A percentile compares a stretch with the other conserved stretches of the same genome.
Conservation (phyloP, 1,284 basidiomycete genomes). For the Puccinia triticina region DNA sequence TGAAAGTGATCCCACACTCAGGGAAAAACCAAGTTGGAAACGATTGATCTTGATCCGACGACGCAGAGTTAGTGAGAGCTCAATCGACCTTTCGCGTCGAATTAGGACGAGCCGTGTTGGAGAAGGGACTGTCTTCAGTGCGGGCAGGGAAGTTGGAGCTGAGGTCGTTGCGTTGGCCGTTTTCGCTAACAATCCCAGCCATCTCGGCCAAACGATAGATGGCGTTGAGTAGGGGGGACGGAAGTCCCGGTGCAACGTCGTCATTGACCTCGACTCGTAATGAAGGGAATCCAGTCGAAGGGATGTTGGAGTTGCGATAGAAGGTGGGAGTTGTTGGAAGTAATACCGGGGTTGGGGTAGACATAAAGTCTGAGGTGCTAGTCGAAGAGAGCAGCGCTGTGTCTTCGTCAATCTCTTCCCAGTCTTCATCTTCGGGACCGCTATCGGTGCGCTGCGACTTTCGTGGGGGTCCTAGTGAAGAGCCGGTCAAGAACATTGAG, state of each 20-base stretch:
- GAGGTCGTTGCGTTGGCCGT: conserved; percentile 12
- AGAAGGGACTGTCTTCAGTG: neutral
- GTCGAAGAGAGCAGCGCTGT: neutral
- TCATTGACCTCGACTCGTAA: neutral
- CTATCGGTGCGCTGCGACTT: neutral
- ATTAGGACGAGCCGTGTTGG: neutral
- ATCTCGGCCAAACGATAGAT: conserved; percentile 31
- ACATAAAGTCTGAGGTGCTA: neutral
- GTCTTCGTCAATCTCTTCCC: conserved; percentile 19
- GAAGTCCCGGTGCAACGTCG: neutral
- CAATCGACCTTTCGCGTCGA: neutral
- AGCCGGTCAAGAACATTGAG: neutral
- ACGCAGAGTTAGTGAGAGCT: neutral
- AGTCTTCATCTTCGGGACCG: neutral
- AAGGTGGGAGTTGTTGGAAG: neutral
- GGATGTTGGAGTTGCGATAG: neutral
- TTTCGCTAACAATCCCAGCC: conserved; percentile 23
- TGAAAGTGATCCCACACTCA: too few species aligned
- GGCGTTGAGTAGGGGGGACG: conserved; percentile 21
- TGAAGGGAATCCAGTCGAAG: neutral
- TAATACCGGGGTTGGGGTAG: conserved; percentile 7
- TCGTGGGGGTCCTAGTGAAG: neutral
- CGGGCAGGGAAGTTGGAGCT: neutral
- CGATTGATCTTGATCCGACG: too few species aligned
- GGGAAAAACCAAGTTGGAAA: too few species aligned